A percentile compares a stretch with the other conserved stretches of the same genome.
phyloP scores from a whole-genome alignment of 371 early-diverging fungal species.

The Haplosporangium sp. region DNA sequence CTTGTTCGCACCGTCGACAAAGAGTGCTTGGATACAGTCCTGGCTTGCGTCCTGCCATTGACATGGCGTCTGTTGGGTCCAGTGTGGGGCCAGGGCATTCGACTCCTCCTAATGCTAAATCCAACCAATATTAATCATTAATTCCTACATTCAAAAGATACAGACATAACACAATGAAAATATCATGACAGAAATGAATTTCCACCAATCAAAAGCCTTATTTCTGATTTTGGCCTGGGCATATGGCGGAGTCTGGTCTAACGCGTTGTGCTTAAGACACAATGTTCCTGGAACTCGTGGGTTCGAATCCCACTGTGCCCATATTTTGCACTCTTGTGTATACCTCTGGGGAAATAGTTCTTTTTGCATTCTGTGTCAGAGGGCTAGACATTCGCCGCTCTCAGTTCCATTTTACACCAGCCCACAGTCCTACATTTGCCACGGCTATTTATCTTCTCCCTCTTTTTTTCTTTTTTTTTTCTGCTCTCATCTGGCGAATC shows the following conservation, averaged over 20 bases:
- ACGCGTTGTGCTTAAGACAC: slow-evolving; percentile 55
- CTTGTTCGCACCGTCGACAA: too few relatives aligned
- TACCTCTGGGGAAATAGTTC: background rate
- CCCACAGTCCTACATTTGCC: background rate
- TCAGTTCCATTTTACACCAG: background rate
- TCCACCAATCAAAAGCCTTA: slow-evolving; percentile 9
- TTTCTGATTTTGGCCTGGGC: slow-evolving; percentile 11
- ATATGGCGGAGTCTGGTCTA: slow-evolving; percentile 55
- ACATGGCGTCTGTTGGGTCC: too few relatives aligned
- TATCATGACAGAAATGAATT: slow-evolving; percentile 1
- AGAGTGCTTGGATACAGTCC: too few relatives aligned
- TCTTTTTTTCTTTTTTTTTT: too few relatives aligned
- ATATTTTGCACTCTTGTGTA: slow-evolving; percentile 15
- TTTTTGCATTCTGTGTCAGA: background rate
- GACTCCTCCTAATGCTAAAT: too few relatives aligned
- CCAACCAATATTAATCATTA: too few relatives aligned
- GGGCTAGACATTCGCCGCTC: background rate
- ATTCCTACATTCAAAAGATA: background rate
- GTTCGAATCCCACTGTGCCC: slow-evolving; percentile 54
- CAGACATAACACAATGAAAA: background rate
- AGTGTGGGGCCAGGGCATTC: too few relatives aligned
- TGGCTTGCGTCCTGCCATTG: too few relatives aligned
- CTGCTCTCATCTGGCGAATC: too few relatives aligned
- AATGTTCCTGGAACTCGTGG: slow-evolving; percentile 54
- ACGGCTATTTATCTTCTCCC: background rate